Base-by-base conservation (phyloP, 2,329 filamentous ascomycete species). In the Claviceps paspali region DNA sequence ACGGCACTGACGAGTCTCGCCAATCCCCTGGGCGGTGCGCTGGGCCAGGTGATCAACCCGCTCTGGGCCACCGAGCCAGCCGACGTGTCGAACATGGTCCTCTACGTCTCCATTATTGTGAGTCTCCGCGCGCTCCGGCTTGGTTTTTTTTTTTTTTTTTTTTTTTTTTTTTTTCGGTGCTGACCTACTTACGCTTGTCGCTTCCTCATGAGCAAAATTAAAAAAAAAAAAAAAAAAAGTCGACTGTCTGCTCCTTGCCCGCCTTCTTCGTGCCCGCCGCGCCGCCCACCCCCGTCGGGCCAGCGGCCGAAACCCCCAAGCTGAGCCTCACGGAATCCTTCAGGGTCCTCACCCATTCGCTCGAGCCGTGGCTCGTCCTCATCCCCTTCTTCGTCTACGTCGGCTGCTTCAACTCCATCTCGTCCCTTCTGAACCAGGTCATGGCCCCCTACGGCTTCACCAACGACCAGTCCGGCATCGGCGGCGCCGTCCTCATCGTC, bases 391-490 rank as follows among this genome's bases (percentile, higher is more conserved):
- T 73, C 45, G 60, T 87, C 49, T 94, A 86, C 57, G 83, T 94
- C 43, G 86, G 82, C 49, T 79, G 91, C 63, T 98, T 98, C 76
- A 96, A 96, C 67, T 81, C 81, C 47, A 66, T 87, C 46, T 92
- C 86, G 35, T 82, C 82, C 2, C 73, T 96, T 1, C 68, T 96
- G 8, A 93, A 88, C 62, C 88, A 95, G 54, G 83, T 96, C 53
- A 72, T 96, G 45, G 65, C 73, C 28, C 91, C 91, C 0, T 88
- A 95, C 60, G 82, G 76, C 49, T 93, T 85, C 68, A 71, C 64
- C 41, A 81, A 93, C 54, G 79, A 80, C 45, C 70, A 94, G 39
- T 83, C 88, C 17, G 91, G 91, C 24, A 87, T 96, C 49, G 85
- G 79, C 9, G 91, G 91, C 45, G 91, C 82, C 1, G 59, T 96